A percentile compares a stretch with the other conserved stretches of the same genome.
These are phyloP conservation scores for Escallonia herrerae DNA, from an alignment of 129 eudicot genomes.

Conservation along the genomic window DNA sequence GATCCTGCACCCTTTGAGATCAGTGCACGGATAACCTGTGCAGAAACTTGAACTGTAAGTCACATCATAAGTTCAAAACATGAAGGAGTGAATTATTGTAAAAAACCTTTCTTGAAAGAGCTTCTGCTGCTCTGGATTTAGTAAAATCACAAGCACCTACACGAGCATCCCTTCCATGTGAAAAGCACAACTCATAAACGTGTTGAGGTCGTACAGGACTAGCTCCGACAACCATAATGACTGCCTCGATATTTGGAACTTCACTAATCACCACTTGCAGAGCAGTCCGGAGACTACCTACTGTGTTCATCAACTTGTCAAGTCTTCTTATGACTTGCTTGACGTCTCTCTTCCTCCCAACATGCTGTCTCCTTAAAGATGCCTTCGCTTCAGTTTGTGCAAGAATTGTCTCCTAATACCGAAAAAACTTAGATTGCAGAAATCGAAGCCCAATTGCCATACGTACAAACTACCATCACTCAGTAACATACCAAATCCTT, in stretches of 20 bases:
- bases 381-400: constrained; percentile 46
- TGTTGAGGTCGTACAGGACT: constrained; percentile 77
- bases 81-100: constrained; percentile 4
- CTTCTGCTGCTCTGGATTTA: constrained; percentile 48
- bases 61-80: not conserved
- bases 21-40: constrained; percentile 70
- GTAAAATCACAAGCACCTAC: constrained; percentile 35
- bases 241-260: constrained; percentile 44
- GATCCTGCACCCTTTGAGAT: constrained; percentile 85
- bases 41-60: constrained; percentile 9
- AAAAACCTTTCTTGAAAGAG: constrained; percentile 66
- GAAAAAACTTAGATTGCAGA: constrained; percentile 14
- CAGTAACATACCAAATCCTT: constrained; percentile 61
- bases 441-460: not conserved
- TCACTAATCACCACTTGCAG: constrained; percentile 58
- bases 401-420: constrained; percentile 49
- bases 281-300: constrained; percentile 53
- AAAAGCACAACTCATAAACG: constrained; percentile 69
- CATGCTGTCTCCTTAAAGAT: constrained; percentile 53
- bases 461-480: not conserved
- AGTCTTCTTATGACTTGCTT: constrained; percentile 65
- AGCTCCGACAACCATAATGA: constrained; percentile 67
- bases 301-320: constrained; percentile 63
- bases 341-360: constrained; percentile 75
- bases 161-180: constrained; percentile 29